Conservation (phyloP, 495 filamentous ascomycete species). For the Tuber calosporum region DNA sequence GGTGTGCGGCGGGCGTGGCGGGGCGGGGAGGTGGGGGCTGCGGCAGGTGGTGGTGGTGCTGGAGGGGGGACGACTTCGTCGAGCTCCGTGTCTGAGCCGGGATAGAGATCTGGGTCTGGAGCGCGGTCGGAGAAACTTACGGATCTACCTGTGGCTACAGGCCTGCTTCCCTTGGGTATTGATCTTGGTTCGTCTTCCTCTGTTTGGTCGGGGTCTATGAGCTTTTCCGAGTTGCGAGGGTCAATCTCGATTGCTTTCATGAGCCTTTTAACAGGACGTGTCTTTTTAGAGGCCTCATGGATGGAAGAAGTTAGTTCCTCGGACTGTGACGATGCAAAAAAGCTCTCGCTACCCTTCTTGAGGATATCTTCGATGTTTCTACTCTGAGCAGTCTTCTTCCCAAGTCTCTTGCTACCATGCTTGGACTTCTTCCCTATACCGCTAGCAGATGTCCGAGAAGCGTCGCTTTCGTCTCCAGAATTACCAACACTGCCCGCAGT, state of each 20-base stretch:
- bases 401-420: constrained; percentile 18
- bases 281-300: neutral
- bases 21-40: neutral
- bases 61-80: constrained; percentile 2
- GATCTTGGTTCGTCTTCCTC: constrained; percentile 1
- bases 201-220: neutral
- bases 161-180: neutral
- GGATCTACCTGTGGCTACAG: neutral
- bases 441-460: constrained; percentile 15
- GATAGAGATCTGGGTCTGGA: neutral
- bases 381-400: constrained; percentile 10
- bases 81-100: neutral
- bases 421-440: constrained; percentile 7
- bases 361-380: constrained; percentile 22
- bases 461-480: constrained; percentile 24
- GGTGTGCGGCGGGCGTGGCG: neutral
- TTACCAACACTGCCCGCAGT: constrained; percentile 17
- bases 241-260: neutral
- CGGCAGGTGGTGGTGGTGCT: neutral
- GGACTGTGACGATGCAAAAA: constrained; percentile 22
- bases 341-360: constrained; percentile 33
- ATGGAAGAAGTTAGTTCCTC: constrained; percentile 19
- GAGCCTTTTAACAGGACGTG: neutral
- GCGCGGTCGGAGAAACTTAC: constrained; percentile 1
- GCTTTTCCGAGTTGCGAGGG: constrained; percentile 2